Percentiles rank a stretch among this genome's conserved stretches.
These are phyloP conservation scores for Aspergillus cavernicola DNA, from an alignment of 495 filamentous ascomycete species.

Conservation along the genomic window DNA sequence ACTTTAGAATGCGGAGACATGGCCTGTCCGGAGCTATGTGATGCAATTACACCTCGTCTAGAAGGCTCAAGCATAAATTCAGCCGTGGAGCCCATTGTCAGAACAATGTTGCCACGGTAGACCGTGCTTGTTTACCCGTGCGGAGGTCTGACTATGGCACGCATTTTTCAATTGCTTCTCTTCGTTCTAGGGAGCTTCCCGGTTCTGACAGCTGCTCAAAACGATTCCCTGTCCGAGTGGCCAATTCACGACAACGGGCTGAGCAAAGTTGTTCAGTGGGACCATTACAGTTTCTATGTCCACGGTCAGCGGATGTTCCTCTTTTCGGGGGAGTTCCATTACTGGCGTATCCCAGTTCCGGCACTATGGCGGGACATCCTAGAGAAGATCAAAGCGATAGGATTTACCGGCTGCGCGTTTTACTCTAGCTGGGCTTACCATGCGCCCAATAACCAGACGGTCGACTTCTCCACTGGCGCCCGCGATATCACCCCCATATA, in stretches of 20 bases:
- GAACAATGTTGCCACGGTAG: background rate
- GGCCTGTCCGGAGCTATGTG: background rate
- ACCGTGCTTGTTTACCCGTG: no score
- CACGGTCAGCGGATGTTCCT: conserved; percentile 54
- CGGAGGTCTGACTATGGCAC: conserved; percentile 12
- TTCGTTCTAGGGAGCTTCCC: conserved; percentile 18
- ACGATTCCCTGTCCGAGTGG: conserved; percentile 31
- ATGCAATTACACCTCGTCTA: background rate
- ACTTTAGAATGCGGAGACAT: background rate
- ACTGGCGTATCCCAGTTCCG: conserved; percentile 57
- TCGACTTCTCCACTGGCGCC: conserved; percentile 56
- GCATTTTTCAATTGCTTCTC: conserved; percentile 11
- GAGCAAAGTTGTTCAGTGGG: conserved; percentile 51
- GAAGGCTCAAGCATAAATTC: background rate
- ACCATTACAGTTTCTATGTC: conserved; percentile 57
- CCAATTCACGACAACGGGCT: conserved; percentile 48
- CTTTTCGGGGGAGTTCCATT: conserved; percentile 60
- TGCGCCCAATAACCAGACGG: conserved; percentile 42
- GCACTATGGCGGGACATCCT: conserved; percentile 57
- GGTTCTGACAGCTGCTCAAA: conserved; percentile 17
- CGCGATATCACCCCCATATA: conserved; percentile 51
- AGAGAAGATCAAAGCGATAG: conserved; percentile 61
- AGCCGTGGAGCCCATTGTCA: background rate
- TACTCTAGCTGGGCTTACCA: conserved; percentile 59
- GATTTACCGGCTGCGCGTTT: conserved; percentile 52